Base-by-base conservation (phyloP, 805 yeast genomes). In the Grigorovia yakushimaensis region DNA sequence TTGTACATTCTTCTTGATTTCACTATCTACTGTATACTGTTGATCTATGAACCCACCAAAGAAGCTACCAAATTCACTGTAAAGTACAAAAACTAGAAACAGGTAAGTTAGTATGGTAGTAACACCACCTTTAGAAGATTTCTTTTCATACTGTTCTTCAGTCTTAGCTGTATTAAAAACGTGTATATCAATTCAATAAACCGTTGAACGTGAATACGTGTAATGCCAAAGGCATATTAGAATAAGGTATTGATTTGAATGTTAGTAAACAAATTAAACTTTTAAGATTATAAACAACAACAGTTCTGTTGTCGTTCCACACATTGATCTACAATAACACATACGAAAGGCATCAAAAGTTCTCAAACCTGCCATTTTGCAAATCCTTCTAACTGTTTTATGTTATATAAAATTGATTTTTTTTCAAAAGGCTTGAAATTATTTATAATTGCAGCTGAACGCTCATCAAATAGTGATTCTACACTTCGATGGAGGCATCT, bases 41-140 rank as follows among this genome's bases (percentile, higher is more conserved):
- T 82, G 84, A 56, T 82, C 88, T 7, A 84, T 75, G 48, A 74
- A 74, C 2, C 97, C 97, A 47, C 93, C 95, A 48, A 89, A 70
- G 61, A 74, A 86, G 13, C 84, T 82, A 7, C 97, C 95, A 24
- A 88, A 66, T 60, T 89, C 94, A 13, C 86, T 77, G 86, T 94
- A 91, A 5, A 86, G 64, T 36, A 89, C 69, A 58, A 88, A 77
- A 15, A 87, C 57, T 17, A 84, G 75, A 49, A 76, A 72, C 22
- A 83, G 53, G n/a, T 75, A 71, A 15, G 88, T 79, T 43, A 83
- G 40, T 4, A 87, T 54, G 0, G 95, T 81, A 15, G 88, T 77
- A 17, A 77, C 61, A 4, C 93, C 89, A 35, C 96, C 96, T 51
- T 93, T 73, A 24, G 76, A 67, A 1, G 95, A 83, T 53, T 87